A percentile compares a stretch with the other conserved stretches of the same genome.
Evolutionary conservation across 2,329 filamentous ascomycete genomes (phyloP).

Genomic region (Keithomyces neogunnii): DNA sequence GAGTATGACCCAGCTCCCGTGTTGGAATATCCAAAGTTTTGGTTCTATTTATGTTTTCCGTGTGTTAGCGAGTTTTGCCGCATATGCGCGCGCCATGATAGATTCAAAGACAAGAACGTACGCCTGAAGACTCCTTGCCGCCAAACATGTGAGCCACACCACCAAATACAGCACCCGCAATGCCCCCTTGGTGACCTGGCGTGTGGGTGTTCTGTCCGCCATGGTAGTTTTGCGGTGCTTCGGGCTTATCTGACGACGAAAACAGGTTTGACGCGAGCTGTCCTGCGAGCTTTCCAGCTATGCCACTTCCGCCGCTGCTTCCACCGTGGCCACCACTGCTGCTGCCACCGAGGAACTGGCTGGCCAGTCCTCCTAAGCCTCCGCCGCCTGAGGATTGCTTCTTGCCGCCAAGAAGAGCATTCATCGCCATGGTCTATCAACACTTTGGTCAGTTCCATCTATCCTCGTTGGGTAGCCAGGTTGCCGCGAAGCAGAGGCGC

Average conservation of each 20-base stretch:
- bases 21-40: constrained; percentile 57
- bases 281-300: constrained; percentile 47
- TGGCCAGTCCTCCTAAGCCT: constrained; percentile 38
- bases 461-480: too few species aligned
- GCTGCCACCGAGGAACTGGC: constrained; percentile 35
- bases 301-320: constrained; percentile 28
- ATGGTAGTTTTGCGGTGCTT: constrained; percentile 38
- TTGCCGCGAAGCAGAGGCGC: too few species aligned
- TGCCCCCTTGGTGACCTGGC: constrained; percentile 32
- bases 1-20: constrained; percentile 46
- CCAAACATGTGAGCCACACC: constrained; percentile 47
- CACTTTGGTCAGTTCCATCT: too few species aligned
- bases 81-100: neutral
- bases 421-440: constrained; percentile 50
- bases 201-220: constrained; percentile 33
- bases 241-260: constrained; percentile 38
- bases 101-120: constrained; percentile 1
- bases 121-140: constrained; percentile 29
- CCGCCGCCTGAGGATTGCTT: constrained; percentile 19
- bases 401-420: constrained; percentile 46
- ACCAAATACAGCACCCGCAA: constrained; percentile 46
- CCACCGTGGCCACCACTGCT: constrained; percentile 20
- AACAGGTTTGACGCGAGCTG: constrained; percentile 49
- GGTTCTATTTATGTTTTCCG: constrained; percentile 24
- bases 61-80: neutral